Conservation (phyloP, 202 grass and related monocot species). For the Setaria viridis region DNA sequence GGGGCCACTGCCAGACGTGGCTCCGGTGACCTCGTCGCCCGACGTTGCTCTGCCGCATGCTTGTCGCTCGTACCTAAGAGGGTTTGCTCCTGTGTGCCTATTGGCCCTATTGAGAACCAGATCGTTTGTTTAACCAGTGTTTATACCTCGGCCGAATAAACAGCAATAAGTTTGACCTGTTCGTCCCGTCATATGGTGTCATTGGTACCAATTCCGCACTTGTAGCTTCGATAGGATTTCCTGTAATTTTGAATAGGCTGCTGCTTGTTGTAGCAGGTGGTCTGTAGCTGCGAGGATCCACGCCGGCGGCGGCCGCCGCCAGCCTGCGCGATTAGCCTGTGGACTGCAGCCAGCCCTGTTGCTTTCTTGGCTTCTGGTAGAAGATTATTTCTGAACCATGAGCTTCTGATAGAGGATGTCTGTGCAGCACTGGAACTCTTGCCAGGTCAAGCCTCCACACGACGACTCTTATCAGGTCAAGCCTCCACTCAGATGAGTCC, state of each 20-base stretch:
- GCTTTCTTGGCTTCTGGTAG: background rate
- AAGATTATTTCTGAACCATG: background rate
- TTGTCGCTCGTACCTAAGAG: background rate
- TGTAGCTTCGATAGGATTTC: no score
- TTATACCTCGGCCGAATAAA: conserved; percentile 27
- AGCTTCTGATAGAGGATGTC: background rate
- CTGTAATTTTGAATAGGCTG: background rate
- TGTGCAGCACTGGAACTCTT: background rate
- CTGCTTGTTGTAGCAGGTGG: background rate
- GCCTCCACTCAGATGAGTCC: background rate
- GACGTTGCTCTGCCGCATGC: background rate
- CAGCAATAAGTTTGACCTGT: background rate
- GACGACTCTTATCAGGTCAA: background rate
- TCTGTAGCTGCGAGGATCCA: background rate
- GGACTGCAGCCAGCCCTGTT: background rate
- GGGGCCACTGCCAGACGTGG: background rate
- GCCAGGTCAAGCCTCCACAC: background rate
- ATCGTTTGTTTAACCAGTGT: conserved; percentile 5
- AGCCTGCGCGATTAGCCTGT: background rate
- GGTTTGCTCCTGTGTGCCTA: background rate
- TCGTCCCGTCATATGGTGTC: background rate
- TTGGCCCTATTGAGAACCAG: background rate
- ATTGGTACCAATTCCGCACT: no score
- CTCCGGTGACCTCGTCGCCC: background rate
- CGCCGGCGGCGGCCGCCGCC: background rate